Evolutionary conservation across 331 rosid genomes (phyloP).

Genomic region (Rhamnella rubrinervis): DNA sequence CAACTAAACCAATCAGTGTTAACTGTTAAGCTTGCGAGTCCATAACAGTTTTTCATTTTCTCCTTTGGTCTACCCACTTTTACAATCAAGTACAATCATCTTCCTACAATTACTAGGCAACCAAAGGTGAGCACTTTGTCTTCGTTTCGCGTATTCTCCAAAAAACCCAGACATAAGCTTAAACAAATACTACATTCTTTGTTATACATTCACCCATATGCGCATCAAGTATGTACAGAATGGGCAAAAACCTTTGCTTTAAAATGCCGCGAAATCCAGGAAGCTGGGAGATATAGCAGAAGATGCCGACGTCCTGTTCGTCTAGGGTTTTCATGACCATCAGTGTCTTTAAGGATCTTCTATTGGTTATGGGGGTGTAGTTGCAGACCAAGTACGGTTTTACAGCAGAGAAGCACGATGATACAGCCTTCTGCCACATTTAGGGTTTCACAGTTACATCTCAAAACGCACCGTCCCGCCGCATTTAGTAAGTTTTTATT

Average conservation of each 20-base stretch:
- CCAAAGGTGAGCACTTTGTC: not conserved
- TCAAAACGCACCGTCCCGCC: slow-evolving; percentile 24
- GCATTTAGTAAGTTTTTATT: too few relatives aligned
- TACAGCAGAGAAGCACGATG: slow-evolving; percentile 20
- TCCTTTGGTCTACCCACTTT: not conserved
- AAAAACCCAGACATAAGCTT: too few relatives aligned
- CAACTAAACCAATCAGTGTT: not conserved
- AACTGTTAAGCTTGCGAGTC: not conserved
- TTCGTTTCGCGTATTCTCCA: too few relatives aligned
- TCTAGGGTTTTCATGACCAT: slow-evolving; percentile 51
- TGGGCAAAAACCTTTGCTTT: slow-evolving; percentile 69
- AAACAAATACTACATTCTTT: not conserved
- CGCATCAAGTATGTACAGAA: too few relatives aligned
- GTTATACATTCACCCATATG: too few relatives aligned
- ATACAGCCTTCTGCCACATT: slow-evolving; percentile 7
- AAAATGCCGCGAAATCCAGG: slow-evolving; percentile 91
- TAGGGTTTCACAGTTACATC: not conserved
- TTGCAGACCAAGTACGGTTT: slow-evolving; percentile 45
- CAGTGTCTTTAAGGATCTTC: not conserved
- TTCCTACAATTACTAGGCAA: not conserved
- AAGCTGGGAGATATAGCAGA: slow-evolving; percentile 73
- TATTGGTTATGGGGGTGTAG: slow-evolving; percentile 13
- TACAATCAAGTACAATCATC: not conserved
- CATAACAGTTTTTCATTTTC: not conserved
- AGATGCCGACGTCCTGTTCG: slow-evolving; percentile 83